These are phyloP conservation scores for Fusarium denticulatum DNA, from an alignment of 2,329 filamentous ascomycete species.

Conservation along the genomic window DNA sequence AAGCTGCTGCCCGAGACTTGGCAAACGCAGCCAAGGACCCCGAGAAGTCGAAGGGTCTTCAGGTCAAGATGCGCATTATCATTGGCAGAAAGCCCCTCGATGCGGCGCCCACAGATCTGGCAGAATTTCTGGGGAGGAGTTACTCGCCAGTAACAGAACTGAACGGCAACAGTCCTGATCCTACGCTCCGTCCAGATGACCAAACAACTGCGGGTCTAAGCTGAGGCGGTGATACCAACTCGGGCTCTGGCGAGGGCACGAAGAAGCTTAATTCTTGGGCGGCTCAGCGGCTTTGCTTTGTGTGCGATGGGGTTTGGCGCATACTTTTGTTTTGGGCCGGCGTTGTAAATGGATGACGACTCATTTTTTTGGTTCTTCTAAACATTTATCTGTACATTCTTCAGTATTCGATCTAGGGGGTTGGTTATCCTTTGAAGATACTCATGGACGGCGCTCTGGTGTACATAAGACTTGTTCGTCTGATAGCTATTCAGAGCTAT, in stretches of 20 bases:
- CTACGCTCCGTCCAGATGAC: constrained; percentile 37
- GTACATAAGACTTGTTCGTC: constrained; percentile 18
- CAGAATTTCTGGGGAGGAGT: constrained; percentile 22
- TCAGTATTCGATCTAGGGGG: constrained; percentile 27
- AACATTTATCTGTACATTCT: constrained; percentile 33
- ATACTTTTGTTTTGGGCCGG: constrained; percentile 30
- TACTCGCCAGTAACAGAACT: constrained; percentile 33
- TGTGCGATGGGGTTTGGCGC: constrained; percentile 31
- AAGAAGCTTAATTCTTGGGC: not conserved
- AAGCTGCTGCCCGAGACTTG: constrained; percentile 59
- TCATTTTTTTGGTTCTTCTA: not conserved
- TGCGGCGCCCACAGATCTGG: constrained; percentile 34
- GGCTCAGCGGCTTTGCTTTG: constrained; percentile 13
- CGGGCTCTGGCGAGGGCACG: constrained; percentile 9
- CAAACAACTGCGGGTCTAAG: constrained; percentile 11
- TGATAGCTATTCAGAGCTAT: constrained; percentile 6
- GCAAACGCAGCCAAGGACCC: constrained; percentile 59
- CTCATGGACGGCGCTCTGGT: constrained; percentile 34
- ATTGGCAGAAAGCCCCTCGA: constrained; percentile 61
- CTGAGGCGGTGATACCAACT: not conserved
- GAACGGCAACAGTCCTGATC: constrained; percentile 37
- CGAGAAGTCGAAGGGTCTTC: constrained; percentile 54
- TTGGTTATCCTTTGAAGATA: constrained; percentile 23
- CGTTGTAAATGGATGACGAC: constrained; percentile 36
- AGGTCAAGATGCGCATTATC: constrained; percentile 59